Conservation (phyloP, 179 eudicot genomes). For the Heliamphora pulchella region DNA sequence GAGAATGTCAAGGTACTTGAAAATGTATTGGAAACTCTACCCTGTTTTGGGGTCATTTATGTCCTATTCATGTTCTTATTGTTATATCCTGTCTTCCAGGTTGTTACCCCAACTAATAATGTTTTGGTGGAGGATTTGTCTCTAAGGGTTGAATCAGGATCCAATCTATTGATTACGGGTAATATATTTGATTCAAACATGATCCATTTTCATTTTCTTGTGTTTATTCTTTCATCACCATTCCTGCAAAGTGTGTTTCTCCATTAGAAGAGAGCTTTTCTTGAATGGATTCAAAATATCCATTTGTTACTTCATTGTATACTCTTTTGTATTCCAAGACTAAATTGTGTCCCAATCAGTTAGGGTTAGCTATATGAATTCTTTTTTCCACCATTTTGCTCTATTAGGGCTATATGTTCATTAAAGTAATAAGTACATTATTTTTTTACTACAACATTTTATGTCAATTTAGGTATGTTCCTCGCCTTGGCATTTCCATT, state of each 20-base stretch:
- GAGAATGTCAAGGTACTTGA: conserved; percentile 72
- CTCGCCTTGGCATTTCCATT: no score
- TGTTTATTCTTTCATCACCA: not conserved
- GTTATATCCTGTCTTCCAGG: conserved; percentile 34
- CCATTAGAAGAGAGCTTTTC: not conserved
- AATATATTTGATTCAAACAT: not conserved
- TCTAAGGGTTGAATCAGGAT: conserved; percentile 81
- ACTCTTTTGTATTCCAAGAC: no score
- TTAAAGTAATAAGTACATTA: no score
- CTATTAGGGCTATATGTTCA: no score
- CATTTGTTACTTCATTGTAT: no score
- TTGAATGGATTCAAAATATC: no score
- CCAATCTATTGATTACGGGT: conserved; percentile 98
- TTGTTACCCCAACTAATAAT: conserved; percentile 96
- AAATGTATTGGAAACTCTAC: not conserved
- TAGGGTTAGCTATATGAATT: no score
- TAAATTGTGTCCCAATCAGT: no score
- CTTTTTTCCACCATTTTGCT: no score
- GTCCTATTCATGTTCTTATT: not conserved
- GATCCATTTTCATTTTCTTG: not conserved
- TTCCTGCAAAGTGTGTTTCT: no score
- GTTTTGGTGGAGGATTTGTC: conserved; percentile 86
- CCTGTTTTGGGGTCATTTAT: not conserved
- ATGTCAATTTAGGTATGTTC: no score
- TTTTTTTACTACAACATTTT: no score